A percentile compares a stretch with the other conserved stretches of the same genome.
phyloP scores from a whole-genome alignment of 768 basidiomycete genomes.

The Mycena venus region DNA sequence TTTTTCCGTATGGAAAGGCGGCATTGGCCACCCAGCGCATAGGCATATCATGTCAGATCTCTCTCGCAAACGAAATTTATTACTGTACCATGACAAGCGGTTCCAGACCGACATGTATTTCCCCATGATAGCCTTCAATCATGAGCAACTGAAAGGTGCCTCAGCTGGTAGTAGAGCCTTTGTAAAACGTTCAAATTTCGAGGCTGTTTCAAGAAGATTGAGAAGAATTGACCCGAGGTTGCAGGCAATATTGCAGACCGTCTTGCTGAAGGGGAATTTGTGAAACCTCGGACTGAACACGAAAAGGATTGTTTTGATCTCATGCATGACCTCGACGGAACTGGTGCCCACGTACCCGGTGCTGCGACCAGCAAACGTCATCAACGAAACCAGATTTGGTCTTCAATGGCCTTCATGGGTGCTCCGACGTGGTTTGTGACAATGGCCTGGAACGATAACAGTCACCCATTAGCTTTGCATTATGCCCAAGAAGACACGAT shows the following conservation, averaged over 20 bases:
- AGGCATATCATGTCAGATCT: not conserved
- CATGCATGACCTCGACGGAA: slow-evolving; percentile 48
- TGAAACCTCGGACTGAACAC: slow-evolving; percentile 33
- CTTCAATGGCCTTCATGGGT: not conserved
- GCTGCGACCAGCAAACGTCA: slow-evolving; percentile 27
- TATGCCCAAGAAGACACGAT: too few relatives aligned
- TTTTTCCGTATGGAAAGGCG: slow-evolving; percentile 54
- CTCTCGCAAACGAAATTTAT: not conserved
- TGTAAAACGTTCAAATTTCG: slow-evolving; percentile 42
- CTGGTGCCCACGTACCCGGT: slow-evolving; percentile 45
- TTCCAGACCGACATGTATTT: slow-evolving; percentile 20
- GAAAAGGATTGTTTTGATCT: slow-evolving; percentile 52
- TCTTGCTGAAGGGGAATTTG: slow-evolving; percentile 39
- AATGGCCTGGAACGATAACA: not conserved
- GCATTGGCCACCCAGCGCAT: slow-evolving; percentile 35
- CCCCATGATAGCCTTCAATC: too few relatives aligned
- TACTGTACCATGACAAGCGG: not conserved
- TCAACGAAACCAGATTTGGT: slow-evolving; percentile 25
- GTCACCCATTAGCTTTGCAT: not conserved
- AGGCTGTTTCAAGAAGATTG: slow-evolving; percentile 37
- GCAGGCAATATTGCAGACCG: slow-evolving; percentile 33
- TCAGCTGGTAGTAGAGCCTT: slow-evolving; percentile 44
- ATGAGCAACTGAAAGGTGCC: slow-evolving; percentile 51
- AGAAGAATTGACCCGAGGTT: slow-evolving; percentile 39
- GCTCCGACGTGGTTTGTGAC: slow-evolving; percentile 16